Percentiles rank a stretch among this genome's conserved stretches.
phyloP scores from a whole-genome alignment of 345 rosid species.

The Euphorbia tirucalli region DNA sequence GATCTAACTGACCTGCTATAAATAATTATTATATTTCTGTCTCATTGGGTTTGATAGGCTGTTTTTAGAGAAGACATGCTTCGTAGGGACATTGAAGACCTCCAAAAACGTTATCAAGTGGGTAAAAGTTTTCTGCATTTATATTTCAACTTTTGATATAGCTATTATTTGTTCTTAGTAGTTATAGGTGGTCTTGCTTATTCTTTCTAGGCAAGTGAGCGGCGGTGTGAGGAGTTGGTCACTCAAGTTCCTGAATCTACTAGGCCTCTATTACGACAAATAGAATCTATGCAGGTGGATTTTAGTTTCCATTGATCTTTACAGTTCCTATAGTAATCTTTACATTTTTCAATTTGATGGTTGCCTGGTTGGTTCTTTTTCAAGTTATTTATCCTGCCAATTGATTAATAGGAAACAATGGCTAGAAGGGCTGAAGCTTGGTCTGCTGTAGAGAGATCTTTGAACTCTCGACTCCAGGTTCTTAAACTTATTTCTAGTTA shows the following conservation, averaged over 20 bases:
- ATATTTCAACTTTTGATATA: constrained; percentile 5
- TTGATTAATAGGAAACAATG: constrained; percentile 67
- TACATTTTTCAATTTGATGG: neutral
- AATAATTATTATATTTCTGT: constrained; percentile 13
- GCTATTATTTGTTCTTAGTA: constrained; percentile 14
- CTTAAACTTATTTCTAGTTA: constrained; percentile 19
- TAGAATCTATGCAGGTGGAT: constrained; percentile 94
- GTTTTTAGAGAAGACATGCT: constrained; percentile 79
- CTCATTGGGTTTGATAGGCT: constrained; percentile 45
- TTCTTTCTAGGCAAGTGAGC: constrained; percentile 80
- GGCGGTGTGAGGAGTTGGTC: constrained; percentile 96
- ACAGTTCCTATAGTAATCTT: constrained; percentile 2
- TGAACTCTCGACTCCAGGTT: constrained; percentile 88
- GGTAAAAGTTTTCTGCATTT: constrained; percentile 14
- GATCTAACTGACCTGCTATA: constrained; percentile 3
- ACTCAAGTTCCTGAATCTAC: constrained; percentile 99
- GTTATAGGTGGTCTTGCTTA: constrained; percentile 7
- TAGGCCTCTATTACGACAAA: constrained; percentile 95
- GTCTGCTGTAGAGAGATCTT: constrained; percentile 95
- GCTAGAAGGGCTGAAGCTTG: constrained; percentile 93
- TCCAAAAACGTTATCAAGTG: constrained; percentile 93
- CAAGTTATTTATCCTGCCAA: constrained; percentile 17
- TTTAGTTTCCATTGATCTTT: constrained; percentile 16
- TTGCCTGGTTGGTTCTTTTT: neutral
- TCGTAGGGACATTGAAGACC: constrained; percentile 78